Conservation (phyloP, 495 filamentous ascomycete genomes). For the Amorphotheca resinae region DNA sequence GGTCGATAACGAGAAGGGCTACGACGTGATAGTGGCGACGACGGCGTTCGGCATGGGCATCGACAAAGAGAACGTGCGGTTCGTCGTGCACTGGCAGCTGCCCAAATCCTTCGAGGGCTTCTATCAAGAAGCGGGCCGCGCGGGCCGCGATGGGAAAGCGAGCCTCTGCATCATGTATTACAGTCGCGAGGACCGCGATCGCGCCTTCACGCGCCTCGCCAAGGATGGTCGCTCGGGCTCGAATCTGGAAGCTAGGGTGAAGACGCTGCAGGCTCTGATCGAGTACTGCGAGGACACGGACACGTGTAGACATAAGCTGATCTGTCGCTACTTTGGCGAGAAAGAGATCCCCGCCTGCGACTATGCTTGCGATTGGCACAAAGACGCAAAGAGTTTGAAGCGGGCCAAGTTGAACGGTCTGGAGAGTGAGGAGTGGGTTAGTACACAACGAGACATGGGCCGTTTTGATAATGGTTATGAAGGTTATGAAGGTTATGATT, state of each 20-base stretch:
- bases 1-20: constrained; percentile 60
- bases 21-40: constrained; percentile 86
- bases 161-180: constrained; percentile 83
- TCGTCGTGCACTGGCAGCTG: constrained; percentile 86
- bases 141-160: constrained; percentile 79
- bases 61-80: constrained; percentile 85
- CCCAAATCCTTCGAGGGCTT: constrained; percentile 90
- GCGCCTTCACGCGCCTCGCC: constrained; percentile 44
- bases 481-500: too few relatives aligned
- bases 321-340: constrained; percentile 77
- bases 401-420: constrained; percentile 49
- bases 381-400: constrained; percentile 52
- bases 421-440: constrained; percentile 60
- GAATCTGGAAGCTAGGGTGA: constrained; percentile 27
- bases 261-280: constrained; percentile 46
- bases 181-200: constrained; percentile 67
- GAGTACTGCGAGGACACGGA: constrained; percentile 69
- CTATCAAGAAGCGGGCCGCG: constrained; percentile 90
- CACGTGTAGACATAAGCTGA: constrained; percentile 61
- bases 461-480: constrained; percentile 34
- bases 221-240: constrained; percentile 26
- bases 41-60: constrained; percentile 98
- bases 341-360: constrained; percentile 49
- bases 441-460: constrained; percentile 54
- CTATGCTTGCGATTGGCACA: constrained; percentile 84